Percentiles rank a stretch among this genome's conserved stretches.
phyloP scores from a whole-genome alignment of 2,329 filamentous ascomycete genomes.

The Aspergillus luchuensis region DNA sequence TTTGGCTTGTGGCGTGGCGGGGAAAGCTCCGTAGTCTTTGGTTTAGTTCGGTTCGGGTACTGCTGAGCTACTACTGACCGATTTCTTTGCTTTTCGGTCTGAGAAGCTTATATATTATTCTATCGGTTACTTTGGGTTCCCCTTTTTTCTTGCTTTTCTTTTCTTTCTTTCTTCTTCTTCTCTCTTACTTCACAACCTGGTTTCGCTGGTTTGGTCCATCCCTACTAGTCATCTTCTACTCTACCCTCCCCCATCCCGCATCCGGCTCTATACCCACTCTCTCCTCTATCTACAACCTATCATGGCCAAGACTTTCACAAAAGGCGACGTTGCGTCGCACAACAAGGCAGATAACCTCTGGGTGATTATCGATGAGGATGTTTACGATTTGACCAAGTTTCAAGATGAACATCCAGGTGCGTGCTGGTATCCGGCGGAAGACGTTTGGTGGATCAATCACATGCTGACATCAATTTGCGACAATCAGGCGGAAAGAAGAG shows the following conservation, averaged over 20 bases:
- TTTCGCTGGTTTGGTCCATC: not conserved
- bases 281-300: constrained; percentile 27
- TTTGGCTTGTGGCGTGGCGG: not conserved
- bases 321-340: constrained; percentile 84
- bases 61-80: no score
- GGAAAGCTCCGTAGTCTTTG: constrained; percentile 4
- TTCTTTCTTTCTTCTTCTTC: constrained; percentile 18
- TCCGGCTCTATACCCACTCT: not conserved
- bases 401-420: constrained; percentile 74
- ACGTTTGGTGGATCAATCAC: not conserved
- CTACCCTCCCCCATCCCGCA: no score
- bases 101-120: no score
- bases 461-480: constrained; percentile 20
- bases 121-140: not conserved
- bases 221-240: not conserved
- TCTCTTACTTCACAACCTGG: not conserved
- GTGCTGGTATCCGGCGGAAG: not conserved
- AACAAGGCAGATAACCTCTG: constrained; percentile 84
- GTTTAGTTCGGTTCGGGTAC: constrained; percentile 10
- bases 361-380: constrained; percentile 91
- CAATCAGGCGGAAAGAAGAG: constrained; percentile 69
- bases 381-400: constrained; percentile 91
- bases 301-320: constrained; percentile 88
- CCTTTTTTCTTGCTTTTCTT: not conserved
- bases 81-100: no score